Percentiles rank a stretch among this genome's conserved stretches.
Evolutionary conservation across 352 stramenopile species (phyloP).

Genomic region (Phytophthora niederhauseri): DNA sequence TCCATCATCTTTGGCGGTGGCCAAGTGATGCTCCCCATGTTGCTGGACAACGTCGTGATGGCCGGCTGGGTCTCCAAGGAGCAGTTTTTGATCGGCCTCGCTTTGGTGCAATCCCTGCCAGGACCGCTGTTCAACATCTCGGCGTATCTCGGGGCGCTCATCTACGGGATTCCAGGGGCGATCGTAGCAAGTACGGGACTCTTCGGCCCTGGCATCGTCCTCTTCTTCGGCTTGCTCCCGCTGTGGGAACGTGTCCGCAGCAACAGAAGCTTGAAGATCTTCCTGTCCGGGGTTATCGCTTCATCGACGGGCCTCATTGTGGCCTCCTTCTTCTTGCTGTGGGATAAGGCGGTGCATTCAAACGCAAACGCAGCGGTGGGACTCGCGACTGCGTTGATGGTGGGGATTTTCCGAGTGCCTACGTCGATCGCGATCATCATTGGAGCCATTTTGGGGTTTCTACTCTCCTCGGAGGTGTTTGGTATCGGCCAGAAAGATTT

Average conservation of each 20-base stretch:
- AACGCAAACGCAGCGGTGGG: constrained; percentile 89
- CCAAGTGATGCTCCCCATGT: constrained; percentile 93
- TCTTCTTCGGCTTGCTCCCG: constrained; percentile 92
- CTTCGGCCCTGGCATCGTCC: constrained; percentile 92
- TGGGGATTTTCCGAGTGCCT: constrained; percentile 79
- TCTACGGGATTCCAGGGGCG: constrained; percentile 86
- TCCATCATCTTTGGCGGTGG: constrained; percentile 96
- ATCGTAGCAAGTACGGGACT: constrained; percentile 90
- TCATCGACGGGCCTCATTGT: constrained; percentile 91
- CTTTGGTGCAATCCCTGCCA: constrained; percentile 92
- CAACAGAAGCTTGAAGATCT: constrained; percentile 84
- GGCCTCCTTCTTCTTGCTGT: constrained; percentile 91
- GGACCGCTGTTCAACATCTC: constrained; percentile 97
- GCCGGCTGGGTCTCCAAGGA: constrained; percentile 92
- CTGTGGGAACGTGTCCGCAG: constrained; percentile 93
- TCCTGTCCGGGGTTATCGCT: constrained; percentile 91
- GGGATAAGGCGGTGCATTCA: constrained; percentile 80
- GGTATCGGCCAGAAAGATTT: constrained; percentile 65
- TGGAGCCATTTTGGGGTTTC: constrained; percentile 56
- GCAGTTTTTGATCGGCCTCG: constrained; percentile 94
- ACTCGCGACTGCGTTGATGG: constrained; percentile 77
- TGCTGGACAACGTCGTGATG: constrained; percentile 82
- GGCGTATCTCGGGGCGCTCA: constrained; percentile 90
- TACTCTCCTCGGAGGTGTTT: constrained; percentile 52
- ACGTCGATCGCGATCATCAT: constrained; percentile 64